Evolutionary conservation across 2,329 filamentous ascomycete genomes (phyloP), one percentile per base, ranked within the genome.

Genomic region (Chrysoporthe puriensis): DNA sequence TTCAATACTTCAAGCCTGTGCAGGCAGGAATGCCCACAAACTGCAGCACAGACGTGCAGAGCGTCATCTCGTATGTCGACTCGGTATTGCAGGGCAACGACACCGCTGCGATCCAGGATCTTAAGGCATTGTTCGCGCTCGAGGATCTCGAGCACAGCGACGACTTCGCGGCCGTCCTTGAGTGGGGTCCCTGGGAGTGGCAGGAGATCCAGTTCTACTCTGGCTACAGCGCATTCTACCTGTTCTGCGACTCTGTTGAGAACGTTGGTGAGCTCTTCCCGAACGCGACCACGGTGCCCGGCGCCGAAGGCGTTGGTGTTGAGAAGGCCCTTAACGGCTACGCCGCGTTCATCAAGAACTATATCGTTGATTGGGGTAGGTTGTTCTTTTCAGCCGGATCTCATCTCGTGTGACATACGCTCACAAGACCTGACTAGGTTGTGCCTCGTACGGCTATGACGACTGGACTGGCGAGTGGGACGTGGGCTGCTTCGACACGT

Each of bases 181-280:
- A 84, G 72, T 83, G 83, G 60, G 87, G 86, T 1, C 86, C 86
- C 0, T 88, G 83, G 80, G 73, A 81, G 7, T 89, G 87, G 86
- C 87, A 89, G 73, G 76, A 75, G 4, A 84, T 85, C 66, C 79
- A 80, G 71, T 84, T 86, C 72, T 81, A 80, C 71, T 78, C 77
- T 4, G 76, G 78, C 21, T 82, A 64, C 79, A 80, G 75, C 75
- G 77, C 71, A 70, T 79, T 69, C 77, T 81, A 72, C 75, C 77
- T 62, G 76, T 86, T 83, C 74, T 85, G 83, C 71, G 82, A 85
- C 75, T 81, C 81, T 58, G 72, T 85, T 42, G 83, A 83, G 79
- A 83, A 82, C 74, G 67, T 80, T 16, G 78, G 77, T 67, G 72
- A 73, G 26, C 73, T 66, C 64, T 86, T 82, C 78, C 82, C 81